phyloP scores from a whole-genome alignment of 1,139 yeast species.

The Candida anutae region DNA sequence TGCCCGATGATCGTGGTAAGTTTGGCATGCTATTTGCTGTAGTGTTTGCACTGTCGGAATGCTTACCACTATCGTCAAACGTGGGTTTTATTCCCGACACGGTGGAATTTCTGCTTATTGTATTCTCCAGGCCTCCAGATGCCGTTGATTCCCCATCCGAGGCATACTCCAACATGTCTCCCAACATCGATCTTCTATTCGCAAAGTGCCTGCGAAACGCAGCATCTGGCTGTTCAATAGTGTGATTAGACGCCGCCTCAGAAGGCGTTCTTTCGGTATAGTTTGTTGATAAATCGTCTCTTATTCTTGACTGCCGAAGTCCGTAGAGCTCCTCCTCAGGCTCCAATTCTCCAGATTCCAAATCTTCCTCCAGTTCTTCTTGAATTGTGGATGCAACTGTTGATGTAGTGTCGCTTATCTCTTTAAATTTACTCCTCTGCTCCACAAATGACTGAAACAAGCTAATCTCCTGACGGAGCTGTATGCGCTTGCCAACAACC shows the following conservation, averaged over 20 bases:
- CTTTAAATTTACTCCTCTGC: too few relatives aligned
- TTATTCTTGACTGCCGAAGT: not conserved
- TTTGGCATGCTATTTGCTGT: too few relatives aligned
- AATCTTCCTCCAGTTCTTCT: not conserved
- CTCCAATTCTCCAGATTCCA: not conserved
- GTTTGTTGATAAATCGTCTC: not conserved
- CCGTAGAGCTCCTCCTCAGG: not conserved
- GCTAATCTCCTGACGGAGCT: conserved; percentile 35
- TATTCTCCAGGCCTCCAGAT: too few relatives aligned
- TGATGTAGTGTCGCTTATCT: not conserved
- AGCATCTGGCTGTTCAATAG: conserved; percentile 3
- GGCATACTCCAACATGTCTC: conserved; percentile 40
- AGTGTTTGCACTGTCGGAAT: too few relatives aligned
- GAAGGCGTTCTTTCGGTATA: not conserved
- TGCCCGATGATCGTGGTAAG: too few relatives aligned
- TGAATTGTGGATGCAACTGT: not conserved
- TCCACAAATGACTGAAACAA: conserved; percentile 20
- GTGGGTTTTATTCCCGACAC: too few relatives aligned
- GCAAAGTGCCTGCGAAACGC: conserved; percentile 15
- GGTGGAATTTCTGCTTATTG: too few relatives aligned
- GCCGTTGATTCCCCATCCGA: conserved; percentile 21
- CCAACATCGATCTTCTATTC: conserved; percentile 36
- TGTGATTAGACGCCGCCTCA: not conserved
- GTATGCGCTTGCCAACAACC: conserved; percentile 33
- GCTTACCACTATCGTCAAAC: too few relatives aligned